Percentiles rank a stretch among this genome's conserved stretches.
Evolutionary conservation across 371 early-diverging fungal genomes (phyloP).

Genomic region (Apophysomyces variabilis): DNA sequence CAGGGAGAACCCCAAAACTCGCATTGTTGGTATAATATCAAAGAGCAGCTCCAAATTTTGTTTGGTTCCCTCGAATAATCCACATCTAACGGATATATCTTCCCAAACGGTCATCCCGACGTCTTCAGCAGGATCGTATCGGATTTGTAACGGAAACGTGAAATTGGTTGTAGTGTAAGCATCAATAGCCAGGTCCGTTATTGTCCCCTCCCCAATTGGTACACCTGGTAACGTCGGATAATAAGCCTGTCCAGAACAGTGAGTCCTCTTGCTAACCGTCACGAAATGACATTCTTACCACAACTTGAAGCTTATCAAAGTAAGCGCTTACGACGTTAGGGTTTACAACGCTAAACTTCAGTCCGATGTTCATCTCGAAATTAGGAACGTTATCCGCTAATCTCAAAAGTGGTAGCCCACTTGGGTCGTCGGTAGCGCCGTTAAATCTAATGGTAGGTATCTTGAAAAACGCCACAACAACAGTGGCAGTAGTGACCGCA

Average conservation of each 20-base stretch:
- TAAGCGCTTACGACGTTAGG: constrained; percentile 39
- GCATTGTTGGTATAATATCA: constrained; percentile 23
- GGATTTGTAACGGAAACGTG: constrained; percentile 40
- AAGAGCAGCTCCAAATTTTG: constrained; percentile 27
- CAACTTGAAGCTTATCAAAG: constrained; percentile 38
- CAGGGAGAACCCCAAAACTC: constrained; percentile 25
- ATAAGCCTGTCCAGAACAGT: constrained; percentile 36
- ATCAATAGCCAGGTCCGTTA: constrained; percentile 34
- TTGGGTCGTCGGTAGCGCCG: constrained; percentile 27
- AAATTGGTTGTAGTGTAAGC: constrained; percentile 34
- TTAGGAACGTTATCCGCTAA: neutral
- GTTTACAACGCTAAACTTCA: constrained; percentile 40
- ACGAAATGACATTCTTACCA: constrained; percentile 21
- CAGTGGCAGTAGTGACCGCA: constrained; percentile 17
- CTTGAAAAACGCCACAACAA: constrained; percentile 29
- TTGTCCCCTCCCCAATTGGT: constrained; percentile 44
- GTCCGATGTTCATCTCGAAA: constrained; percentile 20
- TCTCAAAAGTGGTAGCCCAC: constrained; percentile 12
- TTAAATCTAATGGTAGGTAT: constrained; percentile 26
- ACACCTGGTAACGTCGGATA: constrained; percentile 35
- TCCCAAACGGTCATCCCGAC: constrained; percentile 30
- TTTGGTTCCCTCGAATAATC: constrained; percentile 27
- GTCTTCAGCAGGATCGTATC: constrained; percentile 35
- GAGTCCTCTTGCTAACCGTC: neutral
- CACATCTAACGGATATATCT: constrained; percentile 46